A percentile compares a stretch with the other conserved stretches of the same genome.
These are phyloP conservation scores for Penicillium egyptiacum DNA, from an alignment of 495 filamentous ascomycete genomes.

Conservation along the genomic window DNA sequence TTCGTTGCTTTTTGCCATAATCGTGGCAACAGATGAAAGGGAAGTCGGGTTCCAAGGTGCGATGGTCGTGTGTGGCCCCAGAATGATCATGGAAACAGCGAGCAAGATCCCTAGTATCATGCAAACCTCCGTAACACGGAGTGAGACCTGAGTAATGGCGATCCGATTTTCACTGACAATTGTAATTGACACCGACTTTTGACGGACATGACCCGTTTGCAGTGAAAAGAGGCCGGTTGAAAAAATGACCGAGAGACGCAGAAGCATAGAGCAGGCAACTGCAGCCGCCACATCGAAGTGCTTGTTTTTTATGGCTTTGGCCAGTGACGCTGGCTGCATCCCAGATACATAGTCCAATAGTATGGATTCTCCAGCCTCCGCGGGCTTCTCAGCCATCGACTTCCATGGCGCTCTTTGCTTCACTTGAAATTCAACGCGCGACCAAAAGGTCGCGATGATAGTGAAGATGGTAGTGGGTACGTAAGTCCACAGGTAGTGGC, in stretches of 20 bases:
- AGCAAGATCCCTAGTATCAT: neutral
- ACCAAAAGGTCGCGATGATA: neutral
- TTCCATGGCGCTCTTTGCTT: neutral
- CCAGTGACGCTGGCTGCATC: neutral
- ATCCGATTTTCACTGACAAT: neutral
- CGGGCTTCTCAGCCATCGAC: neutral
- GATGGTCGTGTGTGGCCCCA: neutral
- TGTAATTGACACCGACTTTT: no score
- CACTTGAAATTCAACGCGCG: neutral
- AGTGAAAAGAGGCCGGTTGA: neutral
- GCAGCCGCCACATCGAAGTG: neutral
- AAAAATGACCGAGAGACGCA: neutral
- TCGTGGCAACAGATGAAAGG: neutral
- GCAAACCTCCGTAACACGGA: neutral
- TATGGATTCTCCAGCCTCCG: neutral
- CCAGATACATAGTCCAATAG: neutral
- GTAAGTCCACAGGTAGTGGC: neutral
- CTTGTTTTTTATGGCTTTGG: neutral
- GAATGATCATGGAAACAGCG: neutral
- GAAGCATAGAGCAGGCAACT: neutral
- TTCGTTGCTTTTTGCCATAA: neutral
- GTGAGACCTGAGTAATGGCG: neutral
- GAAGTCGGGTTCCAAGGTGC: neutral
- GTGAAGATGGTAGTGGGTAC: neutral
- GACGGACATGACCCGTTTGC: no score